These are phyloP conservation scores for Stereum hirsutum DNA, from an alignment of 1,284 basidiomycete genomes.

Conservation along the genomic window DNA sequence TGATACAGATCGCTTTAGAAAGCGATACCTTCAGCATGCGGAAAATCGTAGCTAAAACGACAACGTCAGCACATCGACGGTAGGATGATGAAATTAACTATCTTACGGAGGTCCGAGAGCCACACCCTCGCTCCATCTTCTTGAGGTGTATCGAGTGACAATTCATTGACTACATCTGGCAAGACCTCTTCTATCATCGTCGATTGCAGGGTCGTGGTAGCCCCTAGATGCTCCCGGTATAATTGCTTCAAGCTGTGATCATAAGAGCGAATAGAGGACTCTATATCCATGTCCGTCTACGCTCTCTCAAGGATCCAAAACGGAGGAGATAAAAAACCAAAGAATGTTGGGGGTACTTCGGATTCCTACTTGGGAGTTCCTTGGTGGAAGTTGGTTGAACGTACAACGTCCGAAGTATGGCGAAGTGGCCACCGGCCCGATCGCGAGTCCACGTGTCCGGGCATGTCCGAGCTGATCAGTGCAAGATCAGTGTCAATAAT, in stretches of 20 bases:
- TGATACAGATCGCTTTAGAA: not conserved
- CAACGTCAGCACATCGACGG: not conserved
- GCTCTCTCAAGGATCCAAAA: too few relatives aligned
- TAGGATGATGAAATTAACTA: conserved; percentile 1
- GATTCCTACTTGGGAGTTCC: too few relatives aligned
- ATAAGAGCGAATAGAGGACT: conserved; percentile 14
- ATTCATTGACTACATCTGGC: conserved; percentile 48
- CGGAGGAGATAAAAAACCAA: too few relatives aligned
- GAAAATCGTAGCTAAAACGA: conserved; percentile 47
- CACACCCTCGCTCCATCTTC: conserved; percentile 45
- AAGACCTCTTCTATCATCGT: conserved; percentile 46
- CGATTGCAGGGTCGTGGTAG: conserved; percentile 34
- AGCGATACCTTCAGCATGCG: conserved; percentile 50
- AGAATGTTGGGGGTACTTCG: too few relatives aligned
- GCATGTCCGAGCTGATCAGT: too few relatives aligned
- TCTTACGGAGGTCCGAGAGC: conserved; percentile 42
- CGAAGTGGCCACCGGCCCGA: too few relatives aligned
- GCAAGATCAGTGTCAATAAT: too few relatives aligned
- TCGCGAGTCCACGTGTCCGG: too few relatives aligned
- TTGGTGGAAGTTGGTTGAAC: too few relatives aligned
- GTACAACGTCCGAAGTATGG: too few relatives aligned
- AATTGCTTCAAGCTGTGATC: conserved; percentile 13
- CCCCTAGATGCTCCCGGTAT: conserved; percentile 38
- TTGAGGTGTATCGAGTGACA: conserved; percentile 35
- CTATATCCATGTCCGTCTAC: too few relatives aligned